A percentile compares a stretch with the other conserved stretches of the same genome.
Evolutionary conservation across 1,284 basidiomycete species (phyloP).

Genomic region (Mycena sp.): DNA sequence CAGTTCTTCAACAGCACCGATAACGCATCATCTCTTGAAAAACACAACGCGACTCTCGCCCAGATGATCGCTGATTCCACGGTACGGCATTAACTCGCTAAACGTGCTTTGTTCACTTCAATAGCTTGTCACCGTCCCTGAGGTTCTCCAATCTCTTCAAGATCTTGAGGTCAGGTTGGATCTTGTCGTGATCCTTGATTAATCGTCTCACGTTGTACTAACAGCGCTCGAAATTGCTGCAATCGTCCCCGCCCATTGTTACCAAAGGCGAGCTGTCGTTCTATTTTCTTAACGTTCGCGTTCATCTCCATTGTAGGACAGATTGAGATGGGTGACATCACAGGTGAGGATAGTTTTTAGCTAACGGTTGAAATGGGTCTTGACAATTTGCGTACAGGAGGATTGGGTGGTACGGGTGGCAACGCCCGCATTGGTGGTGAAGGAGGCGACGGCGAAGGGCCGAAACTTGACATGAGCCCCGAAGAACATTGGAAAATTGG

Average conservation of each 20-base stretch:
- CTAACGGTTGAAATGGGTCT: neutral
- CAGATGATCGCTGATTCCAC: no score
- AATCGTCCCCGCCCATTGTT: neutral
- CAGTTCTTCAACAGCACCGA: neutral
- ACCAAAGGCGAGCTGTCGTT: neutral
- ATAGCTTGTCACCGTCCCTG: neutral
- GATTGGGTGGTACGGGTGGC: neutral
- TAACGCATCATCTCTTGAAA: neutral
- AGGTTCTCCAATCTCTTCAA: slow-evolving; percentile 1
- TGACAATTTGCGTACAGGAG: neutral
- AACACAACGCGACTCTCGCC: neutral
- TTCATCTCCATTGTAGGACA: neutral
- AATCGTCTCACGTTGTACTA: no score
- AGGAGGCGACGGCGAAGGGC: slow-evolving; percentile 13
- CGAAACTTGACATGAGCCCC: neutral
- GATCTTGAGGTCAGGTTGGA: neutral
- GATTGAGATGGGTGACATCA: neutral
- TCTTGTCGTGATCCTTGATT: no score
- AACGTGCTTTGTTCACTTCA: no score
- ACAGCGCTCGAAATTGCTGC: neutral
- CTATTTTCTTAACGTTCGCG: neutral
- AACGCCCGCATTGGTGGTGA: neutral
- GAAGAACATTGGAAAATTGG: neutral
- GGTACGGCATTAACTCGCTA: no score
- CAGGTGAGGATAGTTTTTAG: neutral